These are phyloP conservation scores for Trichoderma endophyticum DNA, from an alignment of 2,329 filamentous ascomycete species.

Conservation along the genomic window DNA sequence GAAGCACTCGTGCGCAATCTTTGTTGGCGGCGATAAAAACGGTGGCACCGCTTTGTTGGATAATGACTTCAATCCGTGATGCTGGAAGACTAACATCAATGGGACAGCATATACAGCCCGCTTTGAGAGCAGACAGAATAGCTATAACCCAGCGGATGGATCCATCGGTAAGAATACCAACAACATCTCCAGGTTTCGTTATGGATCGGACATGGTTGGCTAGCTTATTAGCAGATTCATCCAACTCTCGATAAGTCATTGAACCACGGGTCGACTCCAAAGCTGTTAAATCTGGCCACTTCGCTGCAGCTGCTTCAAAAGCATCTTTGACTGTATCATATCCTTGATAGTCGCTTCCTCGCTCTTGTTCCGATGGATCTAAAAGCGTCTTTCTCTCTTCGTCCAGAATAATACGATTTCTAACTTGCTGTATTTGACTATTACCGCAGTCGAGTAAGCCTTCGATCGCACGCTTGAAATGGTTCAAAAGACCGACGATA, in stretches of 20 bases:
- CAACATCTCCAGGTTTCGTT: background rate
- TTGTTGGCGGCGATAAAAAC: background rate
- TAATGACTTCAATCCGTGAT: background rate
- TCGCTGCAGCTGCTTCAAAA: background rate
- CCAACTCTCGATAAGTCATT: background rate
- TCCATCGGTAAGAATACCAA: background rate
- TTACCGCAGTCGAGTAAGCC: background rate
- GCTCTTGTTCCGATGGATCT: background rate
- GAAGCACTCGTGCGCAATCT: background rate
- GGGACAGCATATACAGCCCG: background rate
- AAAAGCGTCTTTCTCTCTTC: background rate
- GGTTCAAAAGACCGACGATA: background rate
- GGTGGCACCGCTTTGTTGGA: background rate
- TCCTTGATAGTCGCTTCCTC: background rate
- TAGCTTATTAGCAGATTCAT: background rate
- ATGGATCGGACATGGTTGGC: background rate
- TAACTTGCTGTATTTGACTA: background rate
- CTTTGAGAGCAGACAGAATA: background rate
- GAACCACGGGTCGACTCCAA: background rate
- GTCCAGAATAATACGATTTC: background rate
- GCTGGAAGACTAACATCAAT: background rate
- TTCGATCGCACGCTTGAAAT: background rate
- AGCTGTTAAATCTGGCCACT: background rate
- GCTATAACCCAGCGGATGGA: background rate
- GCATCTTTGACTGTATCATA: background rate